These are phyloP conservation scores for Dactylellina sp. DNA, from an alignment of 2,329 filamentous ascomycete genomes.

Conservation along the genomic window DNA sequence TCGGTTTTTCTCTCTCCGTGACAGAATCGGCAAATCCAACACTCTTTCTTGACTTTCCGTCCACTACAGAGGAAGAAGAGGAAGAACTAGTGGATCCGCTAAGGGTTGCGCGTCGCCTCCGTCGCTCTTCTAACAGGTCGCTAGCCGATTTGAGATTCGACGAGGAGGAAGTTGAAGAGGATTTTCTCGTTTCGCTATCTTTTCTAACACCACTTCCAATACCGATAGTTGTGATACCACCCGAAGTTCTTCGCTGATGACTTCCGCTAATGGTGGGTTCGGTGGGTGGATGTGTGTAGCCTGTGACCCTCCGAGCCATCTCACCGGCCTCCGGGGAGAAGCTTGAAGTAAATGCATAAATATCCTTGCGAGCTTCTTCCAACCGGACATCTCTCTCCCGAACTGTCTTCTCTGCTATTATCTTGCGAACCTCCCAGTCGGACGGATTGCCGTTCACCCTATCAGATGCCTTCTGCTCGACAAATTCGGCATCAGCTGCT, in stretches of 20 bases:
- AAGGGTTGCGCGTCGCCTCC: conserved; percentile 39
- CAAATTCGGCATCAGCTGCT: not conserved
- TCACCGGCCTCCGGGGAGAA: conserved; percentile 27
- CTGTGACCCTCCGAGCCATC: conserved; percentile 9
- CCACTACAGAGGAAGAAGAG: not conserved
- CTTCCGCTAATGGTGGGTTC: conserved; percentile 14
- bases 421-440: conserved; percentile 39
- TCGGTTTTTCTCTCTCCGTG: conserved; percentile 16
- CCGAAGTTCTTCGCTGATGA: conserved; percentile 46
- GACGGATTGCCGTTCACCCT: conserved; percentile 16
- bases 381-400: conserved; percentile 22
- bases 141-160: conserved; percentile 40
- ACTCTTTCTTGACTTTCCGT: conserved; percentile 26
- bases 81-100: conserved; percentile 24
- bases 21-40: conserved; percentile 29
- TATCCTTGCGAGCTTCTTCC: conserved; percentile 37
- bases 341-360: conserved; percentile 42
- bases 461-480: conserved; percentile 17
- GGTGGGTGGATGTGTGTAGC: conserved; percentile 10
- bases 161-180: conserved; percentile 4
- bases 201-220: conserved; percentile 30
- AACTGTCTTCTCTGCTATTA: conserved; percentile 31
- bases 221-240: conserved; percentile 36
- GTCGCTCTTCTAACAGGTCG: conserved; percentile 50
- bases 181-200: conserved; percentile 19